Percentiles rank a stretch among this genome's conserved stretches.
phyloP scores from a whole-genome alignment of 2,329 filamentous ascomycete species.

The Chalaropsis thielavioides region DNA sequence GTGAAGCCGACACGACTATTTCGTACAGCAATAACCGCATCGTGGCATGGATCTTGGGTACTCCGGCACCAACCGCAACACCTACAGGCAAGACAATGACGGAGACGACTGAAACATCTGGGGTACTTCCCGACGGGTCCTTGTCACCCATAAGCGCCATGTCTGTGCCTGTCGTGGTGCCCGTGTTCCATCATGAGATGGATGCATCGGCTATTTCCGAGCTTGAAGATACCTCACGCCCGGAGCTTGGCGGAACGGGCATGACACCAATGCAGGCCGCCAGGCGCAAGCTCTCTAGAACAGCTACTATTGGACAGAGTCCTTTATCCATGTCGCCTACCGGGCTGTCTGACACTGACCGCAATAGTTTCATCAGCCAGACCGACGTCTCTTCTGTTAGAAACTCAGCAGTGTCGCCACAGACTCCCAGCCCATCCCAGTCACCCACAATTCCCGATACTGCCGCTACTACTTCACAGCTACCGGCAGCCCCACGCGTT shows the following conservation, averaged over 20 bases:
- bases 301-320: not conserved
- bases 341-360: not conserved
- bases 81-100: conserved; percentile 32
- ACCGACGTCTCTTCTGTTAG: not conserved
- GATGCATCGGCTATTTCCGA: not conserved
- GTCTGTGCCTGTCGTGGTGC: not conserved
- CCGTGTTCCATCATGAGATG: not conserved
- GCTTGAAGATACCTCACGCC: not conserved
- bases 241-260: not conserved
- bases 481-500: conserved; percentile 18
- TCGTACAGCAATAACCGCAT: conserved; percentile 36
- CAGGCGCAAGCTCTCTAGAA: not conserved
- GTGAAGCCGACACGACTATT: conserved; percentile 28
- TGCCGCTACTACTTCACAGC: not conserved
- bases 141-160: not conserved
- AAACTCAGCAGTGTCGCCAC: conserved; percentile 2
- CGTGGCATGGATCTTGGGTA: conserved; percentile 36
- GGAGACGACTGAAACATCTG: conserved; percentile 25
- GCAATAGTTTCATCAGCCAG: not conserved
- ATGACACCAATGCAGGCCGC: not conserved
- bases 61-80: conserved; percentile 21
- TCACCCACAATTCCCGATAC: conserved; percentile 3
- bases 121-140: not conserved
- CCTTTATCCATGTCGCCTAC: not conserved
- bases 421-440: not conserved